Percentiles rank a stretch among this genome's conserved stretches.
Evolutionary conservation across 371 early-diverging fungal genomes (phyloP).

Genomic region (Mortierella sp.): DNA sequence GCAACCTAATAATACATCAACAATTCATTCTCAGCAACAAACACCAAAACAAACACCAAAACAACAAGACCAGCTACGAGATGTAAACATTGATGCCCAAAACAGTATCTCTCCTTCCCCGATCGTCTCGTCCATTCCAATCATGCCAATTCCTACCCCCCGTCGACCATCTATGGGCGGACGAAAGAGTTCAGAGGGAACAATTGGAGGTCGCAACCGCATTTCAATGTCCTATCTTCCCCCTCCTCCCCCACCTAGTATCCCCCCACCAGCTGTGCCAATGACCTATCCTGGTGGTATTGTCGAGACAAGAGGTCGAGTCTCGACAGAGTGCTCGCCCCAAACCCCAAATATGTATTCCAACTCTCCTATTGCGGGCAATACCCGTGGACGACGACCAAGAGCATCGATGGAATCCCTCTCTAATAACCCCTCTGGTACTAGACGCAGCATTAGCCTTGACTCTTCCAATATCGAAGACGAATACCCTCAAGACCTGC

Average conservation of each 20-base stretch:
- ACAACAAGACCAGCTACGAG: not conserved
- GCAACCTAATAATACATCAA: not conserved
- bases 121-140: constrained; percentile 1
- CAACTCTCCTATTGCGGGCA: not conserved
- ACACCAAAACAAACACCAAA: constrained; percentile 3
- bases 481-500: not conserved
- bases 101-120: not conserved
- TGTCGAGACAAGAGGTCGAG: not conserved
- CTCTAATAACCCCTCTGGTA: not conserved
- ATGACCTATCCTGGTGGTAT: constrained; percentile 5
- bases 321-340: constrained; percentile 11
- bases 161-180: constrained; percentile 19
- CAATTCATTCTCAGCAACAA: constrained; percentile 4
- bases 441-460: constrained; percentile 28
- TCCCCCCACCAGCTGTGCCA: constrained; percentile 38
- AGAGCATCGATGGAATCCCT: constrained; percentile 9
- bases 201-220: not conserved
- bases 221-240: constrained; percentile 21
- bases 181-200: constrained; percentile 27
- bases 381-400: constrained; percentile 11
- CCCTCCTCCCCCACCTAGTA: constrained; percentile 32
- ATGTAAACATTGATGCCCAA: not conserved
- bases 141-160: constrained; percentile 19
- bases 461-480: constrained; percentile 7
- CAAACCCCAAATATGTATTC: constrained; percentile 4